A percentile compares a stretch with the other conserved stretches of the same genome.
These are phyloP conservation scores for Schizophyllum amplum DNA, from an alignment of 1,284 basidiomycete species.

Conservation along the genomic window DNA sequence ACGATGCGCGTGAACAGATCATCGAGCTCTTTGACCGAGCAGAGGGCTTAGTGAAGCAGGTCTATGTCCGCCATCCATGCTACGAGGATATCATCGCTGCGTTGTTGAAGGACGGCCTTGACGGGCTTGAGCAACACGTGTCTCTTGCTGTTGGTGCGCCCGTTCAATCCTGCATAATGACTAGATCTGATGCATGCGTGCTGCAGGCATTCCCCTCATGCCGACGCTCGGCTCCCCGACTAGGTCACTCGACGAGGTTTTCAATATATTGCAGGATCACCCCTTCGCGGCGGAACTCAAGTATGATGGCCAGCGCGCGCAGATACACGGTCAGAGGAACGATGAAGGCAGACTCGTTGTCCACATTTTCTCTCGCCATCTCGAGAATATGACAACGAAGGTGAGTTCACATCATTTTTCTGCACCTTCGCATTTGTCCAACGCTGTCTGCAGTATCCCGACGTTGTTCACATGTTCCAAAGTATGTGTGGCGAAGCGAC, in stretches of 20 bases:
- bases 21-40: slow-evolving; percentile 42
- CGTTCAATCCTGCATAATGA: slow-evolving; percentile 22
- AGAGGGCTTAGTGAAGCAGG: slow-evolving; percentile 61
- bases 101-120: slow-evolving; percentile 54
- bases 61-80: slow-evolving; percentile 86
- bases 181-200: background rate
- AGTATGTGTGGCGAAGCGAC: slow-evolving; percentile 34
- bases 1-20: slow-evolving; percentile 38
- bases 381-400: slow-evolving; percentile 91
- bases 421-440: slow-evolving; percentile 6
- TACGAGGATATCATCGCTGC: slow-evolving; percentile 74
- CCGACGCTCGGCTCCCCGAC: slow-evolving; percentile 79
- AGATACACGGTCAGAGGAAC: slow-evolving; percentile 72
- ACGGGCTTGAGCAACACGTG: slow-evolving; percentile 55
- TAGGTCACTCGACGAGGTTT: slow-evolving; percentile 79
- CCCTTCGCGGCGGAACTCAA: slow-evolving; percentile 84
- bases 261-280: slow-evolving; percentile 56
- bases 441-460: slow-evolving; percentile 66
- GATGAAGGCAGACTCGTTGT: slow-evolving; percentile 39
- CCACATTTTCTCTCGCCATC: slow-evolving; percentile 80
- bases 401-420: slow-evolving; percentile 24
- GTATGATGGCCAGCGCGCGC: slow-evolving; percentile 85
- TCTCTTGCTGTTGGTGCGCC: slow-evolving; percentile 67
- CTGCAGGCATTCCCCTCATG: slow-evolving; percentile 56
- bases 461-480: slow-evolving; percentile 59